Evolutionary conservation across 2,329 filamentous ascomycete species (phyloP), one percentile per base, ranked within the genome.

Genomic region (Aspergillus pseudoglaucus): DNA sequence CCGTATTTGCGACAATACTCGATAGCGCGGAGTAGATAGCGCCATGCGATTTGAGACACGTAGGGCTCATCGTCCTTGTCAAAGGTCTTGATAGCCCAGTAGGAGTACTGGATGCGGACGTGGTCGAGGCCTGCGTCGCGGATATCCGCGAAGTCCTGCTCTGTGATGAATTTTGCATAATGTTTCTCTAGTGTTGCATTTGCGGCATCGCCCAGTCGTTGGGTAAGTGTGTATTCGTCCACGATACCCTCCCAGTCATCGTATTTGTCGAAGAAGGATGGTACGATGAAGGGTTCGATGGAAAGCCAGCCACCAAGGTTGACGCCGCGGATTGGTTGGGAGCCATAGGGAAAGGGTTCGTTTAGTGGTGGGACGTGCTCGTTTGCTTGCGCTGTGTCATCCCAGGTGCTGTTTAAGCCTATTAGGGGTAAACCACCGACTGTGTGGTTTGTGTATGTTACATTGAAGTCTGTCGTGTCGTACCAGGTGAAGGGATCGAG

Each of bases 261-360:
- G 63, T 85, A 88, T 52, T 78, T 79, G 52, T 82, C 72, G 71
- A 98, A 98, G 22, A 95, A 78, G 0, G 90, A 96, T 0, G 93
- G 93, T 3, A 88, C 91, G 64, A 98, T 97, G 66, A 95, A 96
- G 0, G 93, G 93, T 62, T 98, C 93, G 10, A 98, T 73, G 2
- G 86, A 87, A 1, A 98, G 79, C 93, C 93, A 98, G 10, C 93
- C 93, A 44, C 93, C 93, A 1, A 97, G 66, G 59, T 95, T 97
- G 32, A 97, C 88, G 1, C 93, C 93, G 6, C 91, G 82, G 20
- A 94, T 89, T 2, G 90, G 90, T 47, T 77, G 83, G 18, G 80
- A 82, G 2, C 83, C 80, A 59, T 97, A 98, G 2, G 84, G 82
- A 79, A 91, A 96, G 1, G 76, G 60, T 51, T 90, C 76, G 56